These are phyloP conservation scores for Mrakia blollopis DNA, from an alignment of 768 basidiomycete genomes.

Conservation along the genomic window DNA sequence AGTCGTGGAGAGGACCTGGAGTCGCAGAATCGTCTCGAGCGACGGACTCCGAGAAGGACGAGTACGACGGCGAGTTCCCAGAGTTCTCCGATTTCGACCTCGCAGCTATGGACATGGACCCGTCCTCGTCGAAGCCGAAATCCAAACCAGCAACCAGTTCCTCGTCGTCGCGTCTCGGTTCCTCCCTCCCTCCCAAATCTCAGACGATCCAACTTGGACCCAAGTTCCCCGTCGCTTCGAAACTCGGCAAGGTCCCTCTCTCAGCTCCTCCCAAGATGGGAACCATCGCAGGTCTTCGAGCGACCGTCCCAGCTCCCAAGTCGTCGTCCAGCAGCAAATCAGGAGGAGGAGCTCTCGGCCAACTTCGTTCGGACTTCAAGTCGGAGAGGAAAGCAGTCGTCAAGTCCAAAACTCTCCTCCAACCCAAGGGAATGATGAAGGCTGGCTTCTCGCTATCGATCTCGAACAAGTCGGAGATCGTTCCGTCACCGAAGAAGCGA, in stretches of 20 bases:
- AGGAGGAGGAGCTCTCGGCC: constrained; percentile 5
- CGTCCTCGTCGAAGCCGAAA: background rate
- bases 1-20: constrained; percentile 8
- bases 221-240: background rate
- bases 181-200: background rate
- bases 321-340: background rate
- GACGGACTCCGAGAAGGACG: constrained; percentile 1
- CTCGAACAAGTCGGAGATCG: constrained; percentile 17
- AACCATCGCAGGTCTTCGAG: constrained; percentile 12
- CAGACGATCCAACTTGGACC: constrained; percentile 1
- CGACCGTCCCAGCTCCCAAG: background rate
- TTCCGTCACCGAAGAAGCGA: background rate
- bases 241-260: background rate
- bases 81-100: constrained; percentile 16
- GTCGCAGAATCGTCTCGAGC: background rate
- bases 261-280: background rate
- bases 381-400: background rate
- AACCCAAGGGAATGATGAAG: constrained; percentile 12
- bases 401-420: background rate
- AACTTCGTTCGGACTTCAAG: constrained; percentile 17
- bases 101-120: background rate
- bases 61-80: constrained; percentile 26
- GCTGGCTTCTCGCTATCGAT: constrained; percentile 14
- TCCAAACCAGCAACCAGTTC: background rate
- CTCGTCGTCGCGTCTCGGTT: constrained; percentile 5